Evolutionary conservation across 2,329 filamentous ascomycete species (phyloP).

Genomic region (Fusarium humuli): DNA sequence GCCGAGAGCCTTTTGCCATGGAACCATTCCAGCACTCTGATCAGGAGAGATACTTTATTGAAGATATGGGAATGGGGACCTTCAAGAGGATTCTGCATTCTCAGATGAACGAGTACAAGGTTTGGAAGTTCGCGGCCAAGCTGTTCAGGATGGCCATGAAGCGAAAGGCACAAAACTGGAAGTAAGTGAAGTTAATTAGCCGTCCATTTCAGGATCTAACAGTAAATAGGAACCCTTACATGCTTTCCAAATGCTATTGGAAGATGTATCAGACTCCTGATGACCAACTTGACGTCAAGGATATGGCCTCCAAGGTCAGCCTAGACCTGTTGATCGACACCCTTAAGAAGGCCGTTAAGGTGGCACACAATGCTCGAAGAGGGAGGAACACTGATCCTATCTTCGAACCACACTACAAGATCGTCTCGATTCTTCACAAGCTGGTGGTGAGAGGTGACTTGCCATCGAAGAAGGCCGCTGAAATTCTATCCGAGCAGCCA

Average conservation of each 20-base stretch:
- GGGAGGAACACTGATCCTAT: conserved; percentile 77
- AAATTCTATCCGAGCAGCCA: conserved; percentile 67
- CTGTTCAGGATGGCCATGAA: conserved; percentile 68
- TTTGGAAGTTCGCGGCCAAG: conserved; percentile 70
- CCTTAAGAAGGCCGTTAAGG: conserved; percentile 63
- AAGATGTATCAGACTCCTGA: conserved; percentile 69
- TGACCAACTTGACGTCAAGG: conserved; percentile 58
- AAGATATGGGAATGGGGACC: conserved; percentile 61
- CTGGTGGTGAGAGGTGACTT: conserved; percentile 71
- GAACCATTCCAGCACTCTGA: conserved; percentile 69
- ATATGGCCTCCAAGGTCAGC: conserved; percentile 50
- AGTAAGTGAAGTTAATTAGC: conserved; percentile 53
- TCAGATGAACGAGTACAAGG: conserved; percentile 69
- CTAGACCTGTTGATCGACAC: conserved; percentile 58
- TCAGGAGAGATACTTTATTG: conserved; percentile 68
- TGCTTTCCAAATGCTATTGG: conserved; percentile 72
- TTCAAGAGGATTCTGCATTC: conserved; percentile 65
- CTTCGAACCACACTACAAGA: conserved; percentile 92
- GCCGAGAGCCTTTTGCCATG: conserved; percentile 72
- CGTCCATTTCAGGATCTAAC: conserved; percentile 41
- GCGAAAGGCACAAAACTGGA: conserved; percentile 67
- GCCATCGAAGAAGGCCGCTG: conserved; percentile 59
- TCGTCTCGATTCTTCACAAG: conserved; percentile 85
- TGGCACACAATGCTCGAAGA: conserved; percentile 64
- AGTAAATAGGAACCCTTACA: conserved; percentile 63